Evolutionary conservation across 2,329 filamentous ascomycete species (phyloP), one percentile per base, ranked within the genome.

Genomic region (Pseudocercospora ulei): DNA sequence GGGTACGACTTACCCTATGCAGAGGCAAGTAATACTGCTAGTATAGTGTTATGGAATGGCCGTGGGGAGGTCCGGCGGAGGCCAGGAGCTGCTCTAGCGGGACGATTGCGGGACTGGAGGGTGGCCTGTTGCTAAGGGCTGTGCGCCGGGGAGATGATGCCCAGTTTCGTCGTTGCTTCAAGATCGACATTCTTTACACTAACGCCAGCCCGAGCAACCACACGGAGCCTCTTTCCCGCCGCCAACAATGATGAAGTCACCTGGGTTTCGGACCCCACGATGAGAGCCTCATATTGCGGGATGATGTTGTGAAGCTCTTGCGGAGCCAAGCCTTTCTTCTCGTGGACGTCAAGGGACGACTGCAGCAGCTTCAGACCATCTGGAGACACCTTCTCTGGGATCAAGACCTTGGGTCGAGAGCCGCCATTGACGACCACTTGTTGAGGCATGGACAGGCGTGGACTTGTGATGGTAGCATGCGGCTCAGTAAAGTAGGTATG

Each of bases 151-250:
- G 8, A 46, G n/a, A 87, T 78, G 43, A 88, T 77, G 12, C 83
- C 83, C 38, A 76, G 68, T 24, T 72, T 68, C 0, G 82, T 88
- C 2, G 82, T 82, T 5, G 76, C 73, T 20, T 75, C 67, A 0
- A 88, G 78, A 56, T 88, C 70, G 33, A 90, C 82, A 62, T 88
- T 87, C 63, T 88, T 82, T 14, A 88, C 81, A 19, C 81, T 83
- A 1, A 88, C 83, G 7, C 83, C 83, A 7, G 83, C 83, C 44
- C 83, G 70, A 2, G 82, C 83, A 13, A 90, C 81, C 5, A 88
- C 82, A 49, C 80, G 79, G 35, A 88, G 69, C 43, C 75, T 80
- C 50, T 68, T 73, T 6, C 75, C 82, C 1, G 77, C 78, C 7
- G 66, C 62, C 7, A 88, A 68, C 1, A 88, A 68, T 2, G 71